Base-by-base conservation (phyloP, 768 basidiomycete genomes). In the Amanita fuliginea region DNA sequence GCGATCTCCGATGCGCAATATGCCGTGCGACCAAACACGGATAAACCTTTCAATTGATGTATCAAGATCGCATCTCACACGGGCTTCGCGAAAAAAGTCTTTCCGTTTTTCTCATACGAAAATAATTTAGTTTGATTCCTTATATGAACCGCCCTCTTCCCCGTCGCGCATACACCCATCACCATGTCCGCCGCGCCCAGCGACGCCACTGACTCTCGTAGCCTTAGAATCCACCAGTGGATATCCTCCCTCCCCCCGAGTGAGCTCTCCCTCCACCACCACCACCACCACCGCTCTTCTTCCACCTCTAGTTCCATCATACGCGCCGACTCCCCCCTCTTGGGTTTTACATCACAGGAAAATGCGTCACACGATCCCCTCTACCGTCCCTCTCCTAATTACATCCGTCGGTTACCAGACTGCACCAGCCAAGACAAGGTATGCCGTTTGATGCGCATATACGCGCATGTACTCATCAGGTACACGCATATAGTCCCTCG, bases 261-360 rank as follows among this genome's bases (percentile, higher is more conserved):
- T 14, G 32, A 28, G 16, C 39, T 19, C 28, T 18, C 19, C 28
- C 32, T 34, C 13, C 2, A 24, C 22, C 22, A 24, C 13, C 2
- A 24, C 22, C 22, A 24, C 13, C 41, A 42, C 18, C 24, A 42
- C 2, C 40, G 36, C 16, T 42, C 40, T 3, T 22, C 39, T n/a
- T 47, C 46, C 7, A 28, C 13, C 14, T 4, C 26, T 3, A 26
- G 30, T 7, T 47, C 46, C n/a, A 28, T 33, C n/a, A 24, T 10
- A 14, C 51, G 51, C 26, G 42, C 44, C 7, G 51, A 51, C 26
- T 51, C 51, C n/a, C 51, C 51, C 7, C 33, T 51, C 4, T 44
- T 51, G 16, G 51, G 51, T 3, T 51, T 51, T 28, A 35, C 49
- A 7, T 7, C 7, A 14, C 42, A 45, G 9, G 51, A 51, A 40